Percentiles rank a stretch among this genome's conserved stretches.
phyloP scores from a whole-genome alignment of 768 basidiomycete genomes.

The Exsudoporus frostii region DNA sequence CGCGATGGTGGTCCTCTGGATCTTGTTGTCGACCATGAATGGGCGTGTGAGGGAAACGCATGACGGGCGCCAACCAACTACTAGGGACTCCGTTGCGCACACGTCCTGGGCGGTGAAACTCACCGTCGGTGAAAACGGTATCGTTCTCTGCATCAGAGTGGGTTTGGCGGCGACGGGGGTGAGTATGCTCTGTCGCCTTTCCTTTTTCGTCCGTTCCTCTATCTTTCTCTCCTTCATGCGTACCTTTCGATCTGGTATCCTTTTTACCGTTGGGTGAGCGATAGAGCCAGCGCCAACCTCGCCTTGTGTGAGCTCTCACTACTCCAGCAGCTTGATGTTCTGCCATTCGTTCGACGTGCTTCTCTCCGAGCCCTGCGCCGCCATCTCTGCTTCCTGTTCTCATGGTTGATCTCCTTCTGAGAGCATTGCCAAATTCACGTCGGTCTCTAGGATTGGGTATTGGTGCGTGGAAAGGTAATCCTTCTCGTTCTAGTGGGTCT shows the following conservation, averaged over 20 bases:
- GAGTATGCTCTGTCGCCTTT: slow-evolving; percentile 2
- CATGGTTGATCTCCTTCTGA: slow-evolving; percentile 21
- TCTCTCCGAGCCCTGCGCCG: slow-evolving; percentile 4
- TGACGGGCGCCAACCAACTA: slow-evolving; percentile 14
- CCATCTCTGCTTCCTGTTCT: slow-evolving; percentile 7
- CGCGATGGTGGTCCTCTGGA: slow-evolving; percentile 3
- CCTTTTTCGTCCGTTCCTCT: slow-evolving; percentile 2
- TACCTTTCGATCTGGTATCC: background rate
- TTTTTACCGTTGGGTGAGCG: slow-evolving; percentile 4
- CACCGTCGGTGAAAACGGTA: background rate
- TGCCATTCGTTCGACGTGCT: slow-evolving; percentile 28
- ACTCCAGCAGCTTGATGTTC: slow-evolving; percentile 40
- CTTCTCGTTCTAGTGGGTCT: slow-evolving; percentile 60
- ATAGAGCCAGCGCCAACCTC: slow-evolving; percentile 22
- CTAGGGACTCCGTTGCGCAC: slow-evolving; percentile 17
- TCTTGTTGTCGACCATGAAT: slow-evolving; percentile 1
- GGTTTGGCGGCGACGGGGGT: background rate
- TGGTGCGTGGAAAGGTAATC: slow-evolving; percentile 46
- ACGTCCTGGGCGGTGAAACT: slow-evolving; percentile 4
- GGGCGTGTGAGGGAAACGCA: slow-evolving; percentile 1
- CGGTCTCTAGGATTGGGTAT: slow-evolving; percentile 10
- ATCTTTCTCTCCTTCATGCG: background rate
- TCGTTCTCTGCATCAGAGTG: slow-evolving; percentile 13
- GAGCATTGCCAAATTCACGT: background rate
- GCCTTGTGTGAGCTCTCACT: slow-evolving; percentile 42